These are phyloP conservation scores for Macadamia tetraphylla DNA, from an alignment of 164 flowering plant species.

Conservation along the genomic window DNA sequence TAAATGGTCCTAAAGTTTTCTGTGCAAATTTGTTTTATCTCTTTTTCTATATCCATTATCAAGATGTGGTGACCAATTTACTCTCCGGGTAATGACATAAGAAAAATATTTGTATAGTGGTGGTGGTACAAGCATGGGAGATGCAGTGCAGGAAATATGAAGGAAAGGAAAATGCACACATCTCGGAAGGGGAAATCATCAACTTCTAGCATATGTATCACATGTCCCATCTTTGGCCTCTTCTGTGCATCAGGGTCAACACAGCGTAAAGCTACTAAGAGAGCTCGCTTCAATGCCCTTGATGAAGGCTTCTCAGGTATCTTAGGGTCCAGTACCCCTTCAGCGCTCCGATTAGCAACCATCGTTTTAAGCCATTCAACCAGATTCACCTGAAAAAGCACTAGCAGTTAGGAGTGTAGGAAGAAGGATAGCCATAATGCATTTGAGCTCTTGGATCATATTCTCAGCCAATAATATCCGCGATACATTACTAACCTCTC, in stretches of 20 bases:
- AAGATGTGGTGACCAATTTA: too few relatives aligned
- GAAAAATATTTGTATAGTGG: neutral
- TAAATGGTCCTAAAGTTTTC: neutral
- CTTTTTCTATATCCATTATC: too few relatives aligned
- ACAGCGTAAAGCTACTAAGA: conserved; percentile 68
- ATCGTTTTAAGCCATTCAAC: conserved; percentile 74
- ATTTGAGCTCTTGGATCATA: neutral
- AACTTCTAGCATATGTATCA: conserved; percentile 66
- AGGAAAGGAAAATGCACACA: conserved; percentile 20
- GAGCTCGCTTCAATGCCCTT: conserved; percentile 53
- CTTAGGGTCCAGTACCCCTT: conserved; percentile 63
- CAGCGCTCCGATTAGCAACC: conserved; percentile 50
- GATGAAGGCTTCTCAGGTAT: conserved; percentile 52
- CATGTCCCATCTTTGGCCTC: conserved; percentile 73
- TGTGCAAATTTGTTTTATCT: too few relatives aligned
- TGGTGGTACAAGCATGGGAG: conserved; percentile 2
- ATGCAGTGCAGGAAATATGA: neutral
- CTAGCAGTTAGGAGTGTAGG: neutral
- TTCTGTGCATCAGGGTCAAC: conserved; percentile 66
- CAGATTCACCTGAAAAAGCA: conserved; percentile 47
- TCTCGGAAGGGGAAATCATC: conserved; percentile 47
- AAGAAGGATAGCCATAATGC: neutral
- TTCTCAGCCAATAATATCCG: neutral
- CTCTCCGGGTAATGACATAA: neutral
- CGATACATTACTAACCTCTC: conserved; percentile 41